These are phyloP conservation scores for Flaveria linearis DNA, from an alignment of 129 eudicot species.

Conservation along the genomic window DNA sequence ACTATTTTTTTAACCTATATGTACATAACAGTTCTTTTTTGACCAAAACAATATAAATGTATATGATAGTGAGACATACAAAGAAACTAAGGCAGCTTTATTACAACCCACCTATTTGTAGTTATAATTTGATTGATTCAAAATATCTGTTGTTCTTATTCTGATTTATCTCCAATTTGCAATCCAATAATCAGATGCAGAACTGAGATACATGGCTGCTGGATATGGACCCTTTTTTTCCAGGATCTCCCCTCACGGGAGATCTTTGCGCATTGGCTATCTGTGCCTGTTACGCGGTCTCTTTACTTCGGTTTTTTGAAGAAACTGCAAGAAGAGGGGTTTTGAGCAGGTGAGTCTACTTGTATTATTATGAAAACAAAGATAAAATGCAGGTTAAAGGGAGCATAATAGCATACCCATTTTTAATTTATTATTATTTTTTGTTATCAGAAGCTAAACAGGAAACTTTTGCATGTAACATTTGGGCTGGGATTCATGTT, in stretches of 20 bases:
- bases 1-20: background rate
- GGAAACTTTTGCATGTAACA: constrained; percentile 87
- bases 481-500: constrained; percentile 88
- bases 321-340: constrained; percentile 6
- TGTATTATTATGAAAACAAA: no score
- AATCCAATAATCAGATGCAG: no score
- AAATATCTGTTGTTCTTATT: no score
- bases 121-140: no score
- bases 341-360: background rate
- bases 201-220: background rate
- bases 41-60: no score
- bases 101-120: no score
- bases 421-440: background rate
- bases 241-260: background rate
- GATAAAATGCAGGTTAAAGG: no score
- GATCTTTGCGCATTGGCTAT: constrained; percentile 1
- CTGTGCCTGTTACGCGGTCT: background rate
- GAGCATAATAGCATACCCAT: no score
- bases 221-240: background rate
- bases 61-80: no score
- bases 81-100: no score
- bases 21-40: background rate
- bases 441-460: constrained; percentile 61
- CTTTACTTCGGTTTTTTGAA: background rate
- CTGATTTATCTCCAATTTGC: no score